Percentiles rank a stretch among this genome's conserved stretches.
phyloP scores from a whole-genome alignment of 768 basidiomycete species.

The Suillus clintonianus region DNA sequence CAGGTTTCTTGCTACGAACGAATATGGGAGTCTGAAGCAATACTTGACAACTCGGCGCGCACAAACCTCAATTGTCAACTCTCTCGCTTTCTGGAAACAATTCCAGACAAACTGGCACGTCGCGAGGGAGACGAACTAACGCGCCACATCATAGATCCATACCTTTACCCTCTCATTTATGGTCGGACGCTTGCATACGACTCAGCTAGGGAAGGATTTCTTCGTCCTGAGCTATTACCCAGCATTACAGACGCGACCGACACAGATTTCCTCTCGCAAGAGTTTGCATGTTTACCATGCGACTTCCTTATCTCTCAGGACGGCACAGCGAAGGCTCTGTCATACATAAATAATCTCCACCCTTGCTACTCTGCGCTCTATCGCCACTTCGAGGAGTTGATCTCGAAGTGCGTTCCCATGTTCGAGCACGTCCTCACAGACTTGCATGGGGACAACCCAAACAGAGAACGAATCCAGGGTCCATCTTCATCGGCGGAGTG shows the following conservation, averaged over 20 bases:
- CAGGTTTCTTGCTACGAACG: constrained; percentile 59
- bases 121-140: constrained; percentile 21
- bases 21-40: constrained; percentile 47
- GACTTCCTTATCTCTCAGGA: constrained; percentile 38
- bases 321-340: constrained; percentile 34
- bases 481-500: constrained; percentile 43
- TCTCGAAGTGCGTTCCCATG: constrained; percentile 44
- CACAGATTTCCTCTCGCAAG: constrained; percentile 41
- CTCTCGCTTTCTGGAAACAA: constrained; percentile 17
- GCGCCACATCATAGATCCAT: constrained; percentile 41
- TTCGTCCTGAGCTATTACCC: constrained; percentile 31
- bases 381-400: constrained; percentile 31
- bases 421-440: constrained; percentile 57
- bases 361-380: constrained; percentile 35
- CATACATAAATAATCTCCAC: constrained; percentile 59
- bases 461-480: constrained; percentile 43
- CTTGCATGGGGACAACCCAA: constrained; percentile 49
- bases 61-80: constrained; percentile 25
- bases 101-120: constrained; percentile 2
- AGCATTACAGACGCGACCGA: constrained; percentile 21
- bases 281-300: constrained; percentile 47
- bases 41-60: constrained; percentile 19
- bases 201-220: constrained; percentile 13
- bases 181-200: constrained; percentile 38
- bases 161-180: constrained; percentile 42